phyloP scores from a whole-genome alignment of 495 filamentous ascomycete genomes.

The Hypoxylon fuscum region DNA sequence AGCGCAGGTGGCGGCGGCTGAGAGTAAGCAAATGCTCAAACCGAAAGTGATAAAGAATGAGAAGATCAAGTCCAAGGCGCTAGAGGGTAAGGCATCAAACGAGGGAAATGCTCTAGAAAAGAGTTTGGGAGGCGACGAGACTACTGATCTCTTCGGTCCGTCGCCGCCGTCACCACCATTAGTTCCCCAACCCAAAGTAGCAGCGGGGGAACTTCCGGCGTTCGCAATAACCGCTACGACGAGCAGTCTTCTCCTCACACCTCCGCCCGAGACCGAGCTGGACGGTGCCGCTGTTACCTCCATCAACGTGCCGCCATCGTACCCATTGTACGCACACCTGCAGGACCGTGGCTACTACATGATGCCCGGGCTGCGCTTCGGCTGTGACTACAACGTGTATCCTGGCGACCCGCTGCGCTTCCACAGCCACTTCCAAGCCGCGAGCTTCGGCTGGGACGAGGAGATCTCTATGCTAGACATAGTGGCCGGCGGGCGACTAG shows the following conservation, averaged over 20 bases:
- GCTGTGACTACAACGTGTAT: constrained; percentile 88
- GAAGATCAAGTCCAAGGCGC: constrained; percentile 47
- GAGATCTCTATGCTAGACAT: constrained; percentile 84
- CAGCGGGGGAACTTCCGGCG: constrained; percentile 20
- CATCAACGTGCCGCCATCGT: constrained; percentile 49
- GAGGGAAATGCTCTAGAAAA: constrained; percentile 34
- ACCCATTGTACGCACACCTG: constrained; percentile 77
- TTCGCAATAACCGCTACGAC: constrained; percentile 44
- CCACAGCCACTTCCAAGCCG: constrained; percentile 89
- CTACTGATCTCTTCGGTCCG: constrained; percentile 57
- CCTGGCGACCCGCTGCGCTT: constrained; percentile 94
- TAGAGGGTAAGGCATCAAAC: constrained; percentile 41
- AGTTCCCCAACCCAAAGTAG: constrained; percentile 13
- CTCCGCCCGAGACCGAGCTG: neutral
- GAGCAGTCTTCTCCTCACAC: constrained; percentile 41
- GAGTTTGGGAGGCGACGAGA: constrained; percentile 32
- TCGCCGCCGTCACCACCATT: constrained; percentile 23
- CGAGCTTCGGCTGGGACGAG: constrained; percentile 83
- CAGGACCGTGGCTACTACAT: constrained; percentile 85
- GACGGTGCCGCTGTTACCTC: neutral
- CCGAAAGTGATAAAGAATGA: constrained; percentile 39
- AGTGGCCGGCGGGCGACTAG: constrained; percentile 84
- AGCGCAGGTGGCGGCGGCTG: constrained; percentile 48
- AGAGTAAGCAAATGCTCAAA: constrained; percentile 28
- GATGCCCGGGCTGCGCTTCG: constrained; percentile 91